Evolutionary conservation across 2,329 filamentous ascomycete genomes (phyloP).

Genomic region (Orbilia ellipsospora): DNA sequence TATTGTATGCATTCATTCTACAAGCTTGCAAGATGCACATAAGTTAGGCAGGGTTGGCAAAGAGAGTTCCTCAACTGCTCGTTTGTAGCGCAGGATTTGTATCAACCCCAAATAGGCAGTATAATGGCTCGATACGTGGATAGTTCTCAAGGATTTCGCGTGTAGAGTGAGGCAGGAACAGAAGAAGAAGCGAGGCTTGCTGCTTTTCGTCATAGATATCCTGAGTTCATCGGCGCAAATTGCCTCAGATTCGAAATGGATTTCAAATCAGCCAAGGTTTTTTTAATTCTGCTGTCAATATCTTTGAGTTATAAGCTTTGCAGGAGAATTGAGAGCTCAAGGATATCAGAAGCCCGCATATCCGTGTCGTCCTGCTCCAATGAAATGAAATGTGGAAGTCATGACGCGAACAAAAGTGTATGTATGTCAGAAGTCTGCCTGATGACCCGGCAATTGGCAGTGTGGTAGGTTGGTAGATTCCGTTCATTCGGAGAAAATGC

Average conservation of each 20-base stretch:
- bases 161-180: conserved; percentile 23
- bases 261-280: not conserved
- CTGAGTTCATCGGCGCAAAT: conserved; percentile 23
- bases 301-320: not conserved
- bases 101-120: not conserved
- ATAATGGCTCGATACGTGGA: not conserved
- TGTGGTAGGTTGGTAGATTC: too few species aligned
- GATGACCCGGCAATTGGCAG: too few species aligned
- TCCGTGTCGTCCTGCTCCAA: too few species aligned
- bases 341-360: too few species aligned
- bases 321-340: too few species aligned
- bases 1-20: too few species aligned
- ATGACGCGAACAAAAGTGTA: too few species aligned
- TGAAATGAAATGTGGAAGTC: too few species aligned
- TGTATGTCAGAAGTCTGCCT: too few species aligned
- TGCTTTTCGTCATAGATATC: conserved; percentile 19
- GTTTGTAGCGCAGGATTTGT: not conserved
- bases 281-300: not conserved
- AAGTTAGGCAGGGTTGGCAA: too few species aligned
- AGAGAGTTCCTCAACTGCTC: not conserved
- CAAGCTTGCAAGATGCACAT: too few species aligned
- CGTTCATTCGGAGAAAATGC: too few species aligned
- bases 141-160: not conserved
- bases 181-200: conserved; percentile 5
- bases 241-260: conserved; percentile 1